Evolutionary conservation across 2,329 filamentous ascomycete species (phyloP).

Genomic region (Phaeoacremonium minimum): DNA sequence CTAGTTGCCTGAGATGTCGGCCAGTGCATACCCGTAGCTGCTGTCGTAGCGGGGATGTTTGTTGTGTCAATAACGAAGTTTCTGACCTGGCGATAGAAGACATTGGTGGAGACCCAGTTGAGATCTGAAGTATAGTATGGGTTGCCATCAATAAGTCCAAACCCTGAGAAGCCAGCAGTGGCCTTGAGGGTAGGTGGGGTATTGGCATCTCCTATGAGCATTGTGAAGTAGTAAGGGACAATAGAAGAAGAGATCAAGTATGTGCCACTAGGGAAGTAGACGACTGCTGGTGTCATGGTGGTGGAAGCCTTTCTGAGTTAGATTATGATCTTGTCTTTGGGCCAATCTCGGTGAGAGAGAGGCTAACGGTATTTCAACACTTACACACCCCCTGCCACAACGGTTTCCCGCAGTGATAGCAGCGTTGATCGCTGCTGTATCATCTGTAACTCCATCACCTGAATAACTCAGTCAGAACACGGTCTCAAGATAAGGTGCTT

Average conservation of each 20-base stretch:
- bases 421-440: constrained; percentile 39
- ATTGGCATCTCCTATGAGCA: constrained; percentile 68
- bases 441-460: constrained; percentile 40
- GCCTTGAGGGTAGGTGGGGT: constrained; percentile 53
- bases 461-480: constrained; percentile 2
- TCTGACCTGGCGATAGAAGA: constrained; percentile 55
- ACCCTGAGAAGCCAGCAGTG: constrained; percentile 40
- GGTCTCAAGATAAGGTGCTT: constrained; percentile 3
- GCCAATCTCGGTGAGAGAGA: no score
- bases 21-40: constrained; percentile 61
- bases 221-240: constrained; percentile 73
- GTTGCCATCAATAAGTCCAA: constrained; percentile 45
- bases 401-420: constrained; percentile 36
- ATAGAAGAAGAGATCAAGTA: constrained; percentile 70
- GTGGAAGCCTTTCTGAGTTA: constrained; percentile 27
- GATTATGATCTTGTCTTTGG: no score
- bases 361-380: no score
- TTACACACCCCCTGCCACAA: constrained; percentile 36
- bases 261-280: constrained; percentile 47
- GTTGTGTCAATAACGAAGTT: constrained; percentile 58
- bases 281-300: constrained; percentile 33
- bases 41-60: constrained; percentile 38
- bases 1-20: constrained; percentile 62
- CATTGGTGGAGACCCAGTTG: constrained; percentile 52
- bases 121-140: constrained; percentile 35